These are phyloP conservation scores for Saccharata proteae DNA, from an alignment of 2,329 filamentous ascomycete species.

Conservation along the genomic window DNA sequence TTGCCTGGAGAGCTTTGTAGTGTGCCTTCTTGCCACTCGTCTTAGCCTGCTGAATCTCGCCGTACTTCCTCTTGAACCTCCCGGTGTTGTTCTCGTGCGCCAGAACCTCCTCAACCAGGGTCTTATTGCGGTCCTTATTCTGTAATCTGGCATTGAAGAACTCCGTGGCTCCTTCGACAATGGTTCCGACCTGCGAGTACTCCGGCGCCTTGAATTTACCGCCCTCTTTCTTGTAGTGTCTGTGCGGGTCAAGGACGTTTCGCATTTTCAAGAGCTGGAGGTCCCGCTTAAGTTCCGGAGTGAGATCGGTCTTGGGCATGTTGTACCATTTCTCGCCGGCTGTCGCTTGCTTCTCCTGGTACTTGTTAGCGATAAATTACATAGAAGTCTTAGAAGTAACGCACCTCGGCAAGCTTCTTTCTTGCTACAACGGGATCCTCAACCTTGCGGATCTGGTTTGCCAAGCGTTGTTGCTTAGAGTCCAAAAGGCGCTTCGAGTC, in stretches of 20 bases:
- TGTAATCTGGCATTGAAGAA: conserved; percentile 70
- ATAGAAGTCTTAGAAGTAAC: too few species aligned
- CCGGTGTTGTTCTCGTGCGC: conserved; percentile 50
- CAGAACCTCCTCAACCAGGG: conserved; percentile 75
- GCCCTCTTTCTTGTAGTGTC: conserved; percentile 79
- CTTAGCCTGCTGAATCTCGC: conserved; percentile 70
- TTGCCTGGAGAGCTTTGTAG: conserved; percentile 66
- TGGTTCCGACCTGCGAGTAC: conserved; percentile 78
- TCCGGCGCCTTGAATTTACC: conserved; percentile 60
- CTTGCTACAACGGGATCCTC: conserved; percentile 40
- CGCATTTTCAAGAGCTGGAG: conserved; percentile 84
- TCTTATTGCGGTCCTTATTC: conserved; percentile 79
- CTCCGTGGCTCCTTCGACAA: conserved; percentile 80
- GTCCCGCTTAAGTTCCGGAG: conserved; percentile 76
- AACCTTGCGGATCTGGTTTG: conserved; percentile 39
- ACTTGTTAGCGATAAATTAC: too few species aligned
- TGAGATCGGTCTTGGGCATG: conserved; percentile 72
- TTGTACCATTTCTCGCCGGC: conserved; percentile 81
- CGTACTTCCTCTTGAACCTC: conserved; percentile 80
- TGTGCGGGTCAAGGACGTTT: conserved; percentile 75
- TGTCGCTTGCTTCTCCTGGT: conserved; percentile 49
- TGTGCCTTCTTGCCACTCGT: conserved; percentile 78
- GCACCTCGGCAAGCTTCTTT: conserved; percentile 40
- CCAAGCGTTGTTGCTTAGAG: conserved; percentile 33
- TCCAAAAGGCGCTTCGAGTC: conserved; percentile 40